Evolutionary conservation across 2,329 filamentous ascomycete species (phyloP).

Genomic region (Fusarium annulatum): DNA sequence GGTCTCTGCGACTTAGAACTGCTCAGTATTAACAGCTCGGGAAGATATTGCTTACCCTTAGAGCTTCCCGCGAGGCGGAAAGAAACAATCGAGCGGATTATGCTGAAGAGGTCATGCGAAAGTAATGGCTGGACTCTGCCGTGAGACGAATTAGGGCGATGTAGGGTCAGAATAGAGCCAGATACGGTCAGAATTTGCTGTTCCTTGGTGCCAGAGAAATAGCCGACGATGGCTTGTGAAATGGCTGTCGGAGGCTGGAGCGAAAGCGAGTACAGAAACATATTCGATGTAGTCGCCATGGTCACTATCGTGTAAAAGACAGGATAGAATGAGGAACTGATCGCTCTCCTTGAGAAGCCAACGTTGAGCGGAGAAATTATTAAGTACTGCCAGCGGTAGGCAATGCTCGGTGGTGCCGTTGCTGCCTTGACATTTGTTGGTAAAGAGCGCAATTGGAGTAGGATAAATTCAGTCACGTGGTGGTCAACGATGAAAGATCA

Average conservation of each 20-base stretch:
- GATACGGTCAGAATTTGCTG: constrained; percentile 96
- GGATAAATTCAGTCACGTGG: neutral
- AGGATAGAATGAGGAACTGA: no score
- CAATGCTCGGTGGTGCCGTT: neutral
- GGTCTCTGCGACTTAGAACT: neutral
- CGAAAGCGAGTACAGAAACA: constrained; percentile 98
- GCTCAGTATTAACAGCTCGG: constrained; percentile 39
- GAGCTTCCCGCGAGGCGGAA: constrained; percentile 93
- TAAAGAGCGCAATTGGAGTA: neutral
- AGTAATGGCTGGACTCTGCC: constrained; percentile 87
- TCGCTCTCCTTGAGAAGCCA: no score
- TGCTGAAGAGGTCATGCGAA: constrained; percentile 95
- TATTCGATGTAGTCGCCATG: constrained; percentile 97
- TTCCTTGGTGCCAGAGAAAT: constrained; percentile 95
- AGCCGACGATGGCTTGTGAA: constrained; percentile 89
- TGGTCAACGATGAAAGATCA: neutral
- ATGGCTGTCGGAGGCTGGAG: constrained; percentile 91
- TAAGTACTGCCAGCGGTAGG: neutral
- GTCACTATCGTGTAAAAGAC: rapidly evolving
- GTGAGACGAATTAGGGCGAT: constrained; percentile 84
- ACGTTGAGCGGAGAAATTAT: no score
- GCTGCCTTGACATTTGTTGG: neutral
- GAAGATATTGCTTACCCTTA: constrained; percentile 77
- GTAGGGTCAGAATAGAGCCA: constrained; percentile 86
- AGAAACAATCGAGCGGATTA: constrained; percentile 87